A percentile compares a stretch with the other conserved stretches of the same genome.
phyloP scores from a whole-genome alignment of 305 asterid species.

The Fraxinus greggii region DNA sequence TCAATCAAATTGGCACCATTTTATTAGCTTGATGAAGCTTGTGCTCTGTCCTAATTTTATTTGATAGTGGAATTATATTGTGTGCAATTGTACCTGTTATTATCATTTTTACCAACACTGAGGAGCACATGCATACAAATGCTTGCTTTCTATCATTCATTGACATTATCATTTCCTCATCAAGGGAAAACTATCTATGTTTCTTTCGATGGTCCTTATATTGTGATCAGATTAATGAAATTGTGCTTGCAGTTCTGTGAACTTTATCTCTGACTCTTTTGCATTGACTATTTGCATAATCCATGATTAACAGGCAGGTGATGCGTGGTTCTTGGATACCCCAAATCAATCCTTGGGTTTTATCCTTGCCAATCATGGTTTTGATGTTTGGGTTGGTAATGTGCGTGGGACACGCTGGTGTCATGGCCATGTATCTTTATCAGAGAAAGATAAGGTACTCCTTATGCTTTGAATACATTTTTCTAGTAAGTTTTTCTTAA shows the following conservation, averaged over 20 bases:
- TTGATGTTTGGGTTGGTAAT: conserved; percentile 97
- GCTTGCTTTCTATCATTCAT: background rate
- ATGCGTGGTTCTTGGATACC: conserved; percentile 91
- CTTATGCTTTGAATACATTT: conserved; percentile 1
- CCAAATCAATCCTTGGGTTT: conserved; percentile 77
- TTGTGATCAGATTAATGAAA: background rate
- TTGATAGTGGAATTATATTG: background rate
- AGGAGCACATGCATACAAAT: background rate
- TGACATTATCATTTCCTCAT: background rate
- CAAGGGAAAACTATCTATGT: background rate
- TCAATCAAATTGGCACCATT: conserved; percentile 1
- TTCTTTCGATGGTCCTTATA: background rate
- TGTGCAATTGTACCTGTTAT: background rate
- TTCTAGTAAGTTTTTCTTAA: background rate
- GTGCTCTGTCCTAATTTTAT: background rate
- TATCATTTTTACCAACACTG: background rate
- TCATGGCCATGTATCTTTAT: conserved; percentile 74
- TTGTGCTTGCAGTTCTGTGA: background rate
- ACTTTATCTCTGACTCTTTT: background rate
- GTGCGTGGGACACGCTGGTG: conserved; percentile 99
- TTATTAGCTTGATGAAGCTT: conserved; percentile 10
- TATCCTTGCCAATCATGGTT: conserved; percentile 84
- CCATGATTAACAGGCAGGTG: conserved; percentile 71
- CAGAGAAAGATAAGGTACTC: conserved; percentile 64
- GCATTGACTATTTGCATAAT: conserved; percentile 15